These are phyloP conservation scores for Phytophthora pini DNA, from an alignment of 352 stramenopile genomes.

Conservation along the genomic window DNA sequence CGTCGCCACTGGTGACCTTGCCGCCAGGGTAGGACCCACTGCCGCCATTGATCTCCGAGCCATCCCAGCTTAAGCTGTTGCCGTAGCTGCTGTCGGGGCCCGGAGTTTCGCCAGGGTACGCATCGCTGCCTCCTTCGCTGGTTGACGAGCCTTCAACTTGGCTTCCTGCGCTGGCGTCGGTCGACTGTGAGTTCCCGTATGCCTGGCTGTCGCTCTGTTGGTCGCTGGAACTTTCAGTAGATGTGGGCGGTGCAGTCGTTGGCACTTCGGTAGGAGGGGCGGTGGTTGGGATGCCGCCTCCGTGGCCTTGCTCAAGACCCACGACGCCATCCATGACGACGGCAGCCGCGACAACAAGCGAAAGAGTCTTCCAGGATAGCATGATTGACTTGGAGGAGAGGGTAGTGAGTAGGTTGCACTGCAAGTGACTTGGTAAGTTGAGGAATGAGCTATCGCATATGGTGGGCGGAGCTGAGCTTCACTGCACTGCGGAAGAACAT, in stretches of 20 bases:
- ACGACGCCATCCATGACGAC: slow-evolving; percentile 21
- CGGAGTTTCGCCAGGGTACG: background rate
- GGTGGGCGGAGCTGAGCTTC: background rate
- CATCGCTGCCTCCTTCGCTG: slow-evolving; percentile 1
- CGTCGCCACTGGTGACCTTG: slow-evolving; percentile 13
- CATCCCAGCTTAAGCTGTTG: slow-evolving; percentile 19
- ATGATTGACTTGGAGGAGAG: slow-evolving; percentile 2
- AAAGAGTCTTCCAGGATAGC: slow-evolving; percentile 22
- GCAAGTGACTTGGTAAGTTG: slow-evolving; percentile 13
- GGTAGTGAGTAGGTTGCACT: background rate
- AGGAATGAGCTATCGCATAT: slow-evolving; percentile 22
- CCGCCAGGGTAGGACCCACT: slow-evolving; percentile 10
- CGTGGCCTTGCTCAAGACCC: slow-evolving; percentile 17
- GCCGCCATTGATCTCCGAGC: slow-evolving; percentile 8
- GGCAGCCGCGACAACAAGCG: slow-evolving; percentile 16
- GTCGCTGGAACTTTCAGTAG: slow-evolving; percentile 7
- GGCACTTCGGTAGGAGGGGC: background rate
- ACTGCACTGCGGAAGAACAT: background rate
- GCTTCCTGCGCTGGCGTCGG: slow-evolving; percentile 1
- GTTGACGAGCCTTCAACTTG: slow-evolving; percentile 2
- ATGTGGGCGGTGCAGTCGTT: slow-evolving; percentile 4
- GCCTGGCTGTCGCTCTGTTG: slow-evolving; percentile 2
- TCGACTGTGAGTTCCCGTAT: slow-evolving; percentile 4
- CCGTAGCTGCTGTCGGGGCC: slow-evolving; percentile 11
- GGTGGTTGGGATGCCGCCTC: slow-evolving; percentile 13